A percentile compares a stretch with the other conserved stretches of the same genome.
These are phyloP conservation scores for Talaromyces adpressus DNA, from an alignment of 495 filamentous ascomycete genomes.

Conservation along the genomic window DNA sequence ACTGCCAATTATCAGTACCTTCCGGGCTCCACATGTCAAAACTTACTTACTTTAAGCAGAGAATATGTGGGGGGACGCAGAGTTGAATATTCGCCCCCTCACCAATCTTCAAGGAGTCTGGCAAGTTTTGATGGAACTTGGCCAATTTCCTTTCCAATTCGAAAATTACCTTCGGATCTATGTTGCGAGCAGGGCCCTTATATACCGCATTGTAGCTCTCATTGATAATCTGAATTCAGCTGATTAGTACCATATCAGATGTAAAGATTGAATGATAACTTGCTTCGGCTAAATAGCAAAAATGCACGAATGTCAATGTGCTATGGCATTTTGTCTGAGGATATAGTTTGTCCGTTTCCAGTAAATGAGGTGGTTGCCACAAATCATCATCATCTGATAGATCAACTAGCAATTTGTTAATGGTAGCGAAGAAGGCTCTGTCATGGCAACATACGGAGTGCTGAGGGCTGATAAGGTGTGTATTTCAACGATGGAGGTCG, in stretches of 20 bases:
- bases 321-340: constrained; percentile 10
- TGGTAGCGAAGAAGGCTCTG: constrained; percentile 3
- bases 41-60: constrained; percentile 11
- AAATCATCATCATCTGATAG: constrained; percentile 10
- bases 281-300: constrained; percentile 8
- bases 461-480: constrained; percentile 6
- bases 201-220: constrained; percentile 11
- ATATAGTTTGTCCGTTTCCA: constrained; percentile 2
- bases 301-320: constrained; percentile 8
- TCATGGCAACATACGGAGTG: constrained; percentile 9
- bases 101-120: constrained; percentile 3
- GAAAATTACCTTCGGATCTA: constrained; percentile 8
- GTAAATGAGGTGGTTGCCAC: constrained; percentile 8
- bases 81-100: background rate
- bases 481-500: constrained; percentile 7
- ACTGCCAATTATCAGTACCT: too few species aligned
- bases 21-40: too few species aligned
- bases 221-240: constrained; percentile 9
- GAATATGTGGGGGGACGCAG: constrained; percentile 10
- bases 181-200: background rate
- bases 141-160: constrained; percentile 6
- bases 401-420: too few species aligned
- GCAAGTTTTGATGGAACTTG: constrained; percentile 2
- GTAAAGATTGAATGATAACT: background rate
- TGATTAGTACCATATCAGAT: background rate